phyloP scores from a whole-genome alignment of 257 asterid species.

The Nicotiana attenuata region DNA sequence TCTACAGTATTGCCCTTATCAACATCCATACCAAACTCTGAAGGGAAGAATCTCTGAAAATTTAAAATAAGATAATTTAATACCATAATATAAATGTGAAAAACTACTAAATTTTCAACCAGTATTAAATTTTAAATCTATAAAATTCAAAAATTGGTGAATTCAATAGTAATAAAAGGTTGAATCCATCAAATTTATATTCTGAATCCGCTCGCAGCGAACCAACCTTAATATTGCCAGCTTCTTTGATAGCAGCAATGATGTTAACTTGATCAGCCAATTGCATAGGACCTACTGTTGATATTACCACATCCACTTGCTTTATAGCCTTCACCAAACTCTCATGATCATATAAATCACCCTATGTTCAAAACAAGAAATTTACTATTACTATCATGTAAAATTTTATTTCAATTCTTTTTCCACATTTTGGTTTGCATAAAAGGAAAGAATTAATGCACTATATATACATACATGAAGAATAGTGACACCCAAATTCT shows the following conservation, averaged over 20 bases:
- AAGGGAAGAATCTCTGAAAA: constrained; percentile 67
- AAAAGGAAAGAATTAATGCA: neutral
- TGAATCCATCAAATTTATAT: too few species aligned
- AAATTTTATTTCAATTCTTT: neutral
- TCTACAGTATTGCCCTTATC: constrained; percentile 54
- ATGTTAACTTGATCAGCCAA: constrained; percentile 52
- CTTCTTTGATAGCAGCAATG: constrained; percentile 64
- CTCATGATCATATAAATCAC: constrained; percentile 53
- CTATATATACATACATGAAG: constrained; percentile 33
- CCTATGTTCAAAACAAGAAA: constrained; percentile 26
- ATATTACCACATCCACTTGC: constrained; percentile 67
- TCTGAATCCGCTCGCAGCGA: neutral
- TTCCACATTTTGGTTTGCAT: neutral
- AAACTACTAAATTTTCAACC: too few species aligned
- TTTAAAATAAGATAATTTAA: neutral
- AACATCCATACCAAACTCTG: constrained; percentile 69
- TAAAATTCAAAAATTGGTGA: neutral
- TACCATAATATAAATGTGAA: too few species aligned
- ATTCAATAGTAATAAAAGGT: too few species aligned
- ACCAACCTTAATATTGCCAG: constrained; percentile 65
- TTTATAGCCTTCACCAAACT: constrained; percentile 61
- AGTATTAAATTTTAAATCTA: too few species aligned
- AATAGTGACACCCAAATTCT: constrained; percentile 51
- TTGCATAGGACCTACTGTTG: constrained; percentile 46
- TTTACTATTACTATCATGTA: neutral